Evolutionary conservation across 2,329 filamentous ascomycete species (phyloP).

Genomic region (Ciborinia camelliae): DNA sequence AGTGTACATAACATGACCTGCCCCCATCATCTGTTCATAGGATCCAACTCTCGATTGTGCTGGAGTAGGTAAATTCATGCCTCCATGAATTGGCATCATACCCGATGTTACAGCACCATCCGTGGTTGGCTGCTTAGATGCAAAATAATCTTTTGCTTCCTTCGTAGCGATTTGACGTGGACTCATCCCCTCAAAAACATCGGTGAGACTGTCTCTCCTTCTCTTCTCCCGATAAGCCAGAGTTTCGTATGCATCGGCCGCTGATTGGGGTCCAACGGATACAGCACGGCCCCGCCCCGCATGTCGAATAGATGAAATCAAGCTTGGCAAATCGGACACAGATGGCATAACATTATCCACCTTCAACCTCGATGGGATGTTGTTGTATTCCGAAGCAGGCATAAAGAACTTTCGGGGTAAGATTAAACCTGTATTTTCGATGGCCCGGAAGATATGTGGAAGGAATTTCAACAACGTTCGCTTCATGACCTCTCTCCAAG

Average conservation of each 20-base stretch:
- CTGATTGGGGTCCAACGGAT: conserved; percentile 90
- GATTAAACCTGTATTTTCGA: conserved; percentile 75
- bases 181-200: conserved; percentile 23
- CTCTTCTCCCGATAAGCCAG: conserved; percentile 81
- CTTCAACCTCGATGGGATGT: conserved; percentile 68
- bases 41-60: conserved; percentile 51
- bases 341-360: conserved; percentile 87
- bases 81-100: conserved; percentile 42
- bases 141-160: conserved; percentile 23
- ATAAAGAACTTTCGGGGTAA: conserved; percentile 89
- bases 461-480: conserved; percentile 72
- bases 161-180: conserved; percentile 19
- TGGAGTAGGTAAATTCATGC: conserved; percentile 46
- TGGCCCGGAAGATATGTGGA: conserved; percentile 81
- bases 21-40: conserved; percentile 72
- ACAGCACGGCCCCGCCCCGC: conserved; percentile 75
- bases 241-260: conserved; percentile 93
- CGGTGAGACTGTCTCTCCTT: conserved; percentile 53
- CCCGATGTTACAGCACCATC: conserved; percentile 34
- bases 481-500: conserved; percentile 89
- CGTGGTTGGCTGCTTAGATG: conserved; percentile 21
- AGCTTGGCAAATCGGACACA: conserved; percentile 79
- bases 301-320: conserved; percentile 78
- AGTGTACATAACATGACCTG: conserved; percentile 48
- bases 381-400: conserved; percentile 84